Evolutionary conservation across 345 rosid species (phyloP), one percentile per base, ranked within the genome.

Genomic region (Salix viminalis): DNA sequence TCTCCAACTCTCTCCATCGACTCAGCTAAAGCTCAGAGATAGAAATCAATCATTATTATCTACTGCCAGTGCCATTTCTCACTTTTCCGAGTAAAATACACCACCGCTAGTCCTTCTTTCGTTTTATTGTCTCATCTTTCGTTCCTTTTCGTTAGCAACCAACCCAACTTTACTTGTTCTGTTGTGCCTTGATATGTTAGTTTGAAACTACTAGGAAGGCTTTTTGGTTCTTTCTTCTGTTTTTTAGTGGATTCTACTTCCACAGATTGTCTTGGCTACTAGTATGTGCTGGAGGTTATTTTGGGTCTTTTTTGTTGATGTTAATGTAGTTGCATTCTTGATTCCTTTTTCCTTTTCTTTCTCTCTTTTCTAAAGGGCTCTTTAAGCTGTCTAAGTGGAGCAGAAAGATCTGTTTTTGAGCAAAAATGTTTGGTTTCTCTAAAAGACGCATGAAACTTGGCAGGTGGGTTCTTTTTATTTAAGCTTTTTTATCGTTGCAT

Each of bases 401-500:
- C 37, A 12, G 26, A 42, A 15, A 44, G 67, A 19, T 30, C 30
- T 66, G 32, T 16, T 81, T 71, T 61, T n/a, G 67, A 77, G 75
- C 77, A 85, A 76, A 79, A 71, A 95, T 95, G 98, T 95, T 93
- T 80, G 87, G 93, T 77, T 88, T 95, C 79, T 88, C 97, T 19
- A 91, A 94, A 61, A 86, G 90, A 70, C 97, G 97, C 76, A 90
- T 89, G 91, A 95, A 90, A 76, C 96, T 95, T 83, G 99, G 98
- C 81, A 90, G 98, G 99, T 95, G 67, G 72, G 86, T 82, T 67
- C 34, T 69, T 60, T 67, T 61, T 60, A 8, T 19, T 52, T 9
- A 11, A 18, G n/a, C 58, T 50, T 54, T 37, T 19, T 61, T 54
- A 46, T 21, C 74, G 68, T 69, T 54, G 32, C 67, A 15, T 14